A percentile compares a stretch with the other conserved stretches of the same genome.
phyloP scores from a whole-genome alignment of 495 filamentous ascomycete species.

The Talaromyces thailandensis region DNA sequence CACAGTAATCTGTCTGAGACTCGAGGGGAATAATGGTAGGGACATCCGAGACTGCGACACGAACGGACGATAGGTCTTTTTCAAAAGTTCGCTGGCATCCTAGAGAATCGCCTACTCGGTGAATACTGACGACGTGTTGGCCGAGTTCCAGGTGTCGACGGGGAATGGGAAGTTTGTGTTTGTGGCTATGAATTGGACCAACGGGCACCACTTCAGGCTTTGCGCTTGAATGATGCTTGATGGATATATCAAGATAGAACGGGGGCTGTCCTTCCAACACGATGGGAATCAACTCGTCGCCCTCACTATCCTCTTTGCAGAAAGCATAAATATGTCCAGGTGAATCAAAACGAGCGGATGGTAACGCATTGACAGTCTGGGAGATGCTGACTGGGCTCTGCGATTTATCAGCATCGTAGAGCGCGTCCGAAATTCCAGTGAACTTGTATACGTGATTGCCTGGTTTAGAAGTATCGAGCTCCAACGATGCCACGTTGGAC shows the following conservation, averaged over 20 bases:
- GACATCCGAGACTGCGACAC: constrained; percentile 82
- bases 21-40: constrained; percentile 85
- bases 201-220: constrained; percentile 73
- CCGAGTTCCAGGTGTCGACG: constrained; percentile 73
- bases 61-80: constrained; percentile 59
- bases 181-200: constrained; percentile 61
- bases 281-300: constrained; percentile 80
- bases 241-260: constrained; percentile 80
- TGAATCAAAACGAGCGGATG: constrained; percentile 68
- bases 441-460: constrained; percentile 84
- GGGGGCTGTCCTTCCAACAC: constrained; percentile 74
- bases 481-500: constrained; percentile 60
- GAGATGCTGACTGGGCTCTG: constrained; percentile 56
- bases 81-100: constrained; percentile 72
- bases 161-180: constrained; percentile 74
- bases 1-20: constrained; percentile 82
- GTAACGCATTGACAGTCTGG: constrained; percentile 74
- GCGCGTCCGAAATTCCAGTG: constrained; percentile 64
- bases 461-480: constrained; percentile 74
- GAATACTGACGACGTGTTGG: constrained; percentile 75
- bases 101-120: constrained; percentile 75
- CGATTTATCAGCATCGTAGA: constrained; percentile 68
- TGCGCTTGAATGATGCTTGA: constrained; percentile 78
- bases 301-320: constrained; percentile 73
- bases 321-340: constrained; percentile 94